phyloP scores from a whole-genome alignment of 2,329 filamentous ascomycete genomes.

The Thermothelomyces thermophilus region DNA sequence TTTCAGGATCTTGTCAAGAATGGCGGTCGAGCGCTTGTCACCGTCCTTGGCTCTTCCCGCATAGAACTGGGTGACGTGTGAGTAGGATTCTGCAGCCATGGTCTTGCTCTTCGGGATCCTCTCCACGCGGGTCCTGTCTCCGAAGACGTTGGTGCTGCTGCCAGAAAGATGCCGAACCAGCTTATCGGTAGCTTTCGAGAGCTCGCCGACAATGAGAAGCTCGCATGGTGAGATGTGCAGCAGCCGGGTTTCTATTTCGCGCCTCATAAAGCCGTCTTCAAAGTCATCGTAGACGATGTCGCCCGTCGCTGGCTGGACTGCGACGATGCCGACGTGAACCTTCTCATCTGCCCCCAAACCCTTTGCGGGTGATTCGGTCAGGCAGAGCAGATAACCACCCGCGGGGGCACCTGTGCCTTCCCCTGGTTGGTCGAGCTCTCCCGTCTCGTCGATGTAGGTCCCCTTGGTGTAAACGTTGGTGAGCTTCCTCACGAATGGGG shows the following conservation, averaged over 20 bases:
- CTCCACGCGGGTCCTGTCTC: constrained; percentile 83
- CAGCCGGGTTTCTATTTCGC: constrained; percentile 90
- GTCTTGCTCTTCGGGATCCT: constrained; percentile 69
- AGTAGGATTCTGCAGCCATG: constrained; percentile 76
- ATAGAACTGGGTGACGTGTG: constrained; percentile 89
- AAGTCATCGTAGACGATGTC: constrained; percentile 96
- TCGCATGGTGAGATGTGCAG: constrained; percentile 95
- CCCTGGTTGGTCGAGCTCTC: constrained; percentile 58
- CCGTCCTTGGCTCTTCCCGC: constrained; percentile 70
- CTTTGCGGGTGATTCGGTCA: constrained; percentile 78
- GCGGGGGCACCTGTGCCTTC: constrained; percentile 43
- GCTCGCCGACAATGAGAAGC: constrained; percentile 83
- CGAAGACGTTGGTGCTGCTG: constrained; percentile 85
- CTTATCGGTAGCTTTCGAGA: constrained; percentile 89
- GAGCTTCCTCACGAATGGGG: constrained; percentile 84
- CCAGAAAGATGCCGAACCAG: constrained; percentile 83
- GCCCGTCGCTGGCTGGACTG: constrained; percentile 90
- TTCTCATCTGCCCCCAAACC: constrained; percentile 82
- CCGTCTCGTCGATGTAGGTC: constrained; percentile 91
- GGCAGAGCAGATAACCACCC: constrained; percentile 86
- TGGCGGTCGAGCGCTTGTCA: constrained; percentile 51
- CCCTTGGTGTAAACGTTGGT: constrained; percentile 98
- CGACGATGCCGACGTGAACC: constrained; percentile 83
- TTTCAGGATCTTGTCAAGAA: constrained; percentile 80
- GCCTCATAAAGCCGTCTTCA: constrained; percentile 95